Conservation (phyloP, 495 filamentous ascomycete species). For the Xylaria castorea region DNA sequence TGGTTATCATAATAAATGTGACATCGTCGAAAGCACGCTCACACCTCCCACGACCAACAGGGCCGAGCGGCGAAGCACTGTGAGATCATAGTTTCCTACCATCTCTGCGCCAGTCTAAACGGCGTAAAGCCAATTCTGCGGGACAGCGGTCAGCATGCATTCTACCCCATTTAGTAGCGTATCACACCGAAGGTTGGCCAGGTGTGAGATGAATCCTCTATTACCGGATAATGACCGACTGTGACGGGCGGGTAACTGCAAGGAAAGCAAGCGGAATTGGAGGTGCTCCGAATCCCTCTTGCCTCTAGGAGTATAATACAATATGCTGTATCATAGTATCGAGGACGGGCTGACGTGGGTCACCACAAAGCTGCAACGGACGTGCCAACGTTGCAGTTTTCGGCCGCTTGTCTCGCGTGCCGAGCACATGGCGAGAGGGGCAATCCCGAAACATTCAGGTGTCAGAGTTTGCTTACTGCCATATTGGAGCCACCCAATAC, state of each 20-base stretch:
- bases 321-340: too few relatives aligned
- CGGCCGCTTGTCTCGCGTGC: constrained; percentile 17
- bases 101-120: not conserved
- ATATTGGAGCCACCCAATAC: too few relatives aligned
- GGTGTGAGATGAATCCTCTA: not conserved
- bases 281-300: too few relatives aligned
- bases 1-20: not conserved
- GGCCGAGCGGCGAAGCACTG: constrained; percentile 3
- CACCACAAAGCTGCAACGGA: not conserved
- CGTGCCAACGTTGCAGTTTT: not conserved
- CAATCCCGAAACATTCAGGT: not conserved
- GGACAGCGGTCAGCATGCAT: not conserved
- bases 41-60: not conserved
- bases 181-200: not conserved
- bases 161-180: not conserved
- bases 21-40: not conserved
- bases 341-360: constrained; percentile 2
- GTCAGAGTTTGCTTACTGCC: not conserved
- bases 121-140: not conserved
- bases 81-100: constrained; percentile 4
- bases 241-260: not conserved
- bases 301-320: not conserved
- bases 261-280: not conserved
- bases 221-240: not conserved
- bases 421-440: constrained; percentile 12